Conservation (phyloP, 2,329 filamentous ascomycete genomes). For the Ophiostoma ips region DNA sequence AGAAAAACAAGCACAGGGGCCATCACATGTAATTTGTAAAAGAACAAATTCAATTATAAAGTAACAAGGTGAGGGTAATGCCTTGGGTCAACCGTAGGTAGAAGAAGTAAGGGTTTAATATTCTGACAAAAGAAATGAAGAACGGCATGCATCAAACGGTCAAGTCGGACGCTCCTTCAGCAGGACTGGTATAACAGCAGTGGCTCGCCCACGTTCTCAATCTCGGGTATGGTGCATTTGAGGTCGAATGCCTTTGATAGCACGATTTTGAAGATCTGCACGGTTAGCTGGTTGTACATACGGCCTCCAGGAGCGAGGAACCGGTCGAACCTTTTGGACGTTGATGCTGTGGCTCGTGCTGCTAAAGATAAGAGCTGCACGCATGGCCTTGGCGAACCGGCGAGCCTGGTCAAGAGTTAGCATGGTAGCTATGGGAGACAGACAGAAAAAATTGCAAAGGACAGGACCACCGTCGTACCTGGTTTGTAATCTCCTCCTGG, state of each 20-base stretch:
- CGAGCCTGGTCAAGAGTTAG: slow-evolving; percentile 50
- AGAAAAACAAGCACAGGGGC: no score
- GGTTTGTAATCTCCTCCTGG: slow-evolving; percentile 95
- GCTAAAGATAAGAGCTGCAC: slow-evolving; percentile 92
- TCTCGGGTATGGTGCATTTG: slow-evolving; percentile 97
- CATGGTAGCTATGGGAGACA: no score
- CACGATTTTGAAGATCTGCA: slow-evolving; percentile 97
- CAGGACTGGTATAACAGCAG: slow-evolving; percentile 74
- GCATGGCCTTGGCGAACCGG: slow-evolving; percentile 96
- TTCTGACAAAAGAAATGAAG: background rate
- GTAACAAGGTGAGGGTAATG: background rate
- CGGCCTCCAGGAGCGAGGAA: background rate
- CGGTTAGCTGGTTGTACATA: background rate
- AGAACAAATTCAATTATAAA: background rate
- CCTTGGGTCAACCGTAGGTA: background rate
- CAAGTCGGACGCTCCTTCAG: slow-evolving; percentile 14
- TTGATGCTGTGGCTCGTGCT: slow-evolving; percentile 99
- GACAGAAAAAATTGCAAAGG: background rate
- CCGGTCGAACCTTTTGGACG: slow-evolving; percentile 85
- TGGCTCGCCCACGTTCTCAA: slow-evolving; percentile 94
- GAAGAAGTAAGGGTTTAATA: background rate
- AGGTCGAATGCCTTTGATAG: slow-evolving; percentile 96
- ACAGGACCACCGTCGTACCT: slow-evolving; percentile 48
- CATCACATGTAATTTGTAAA: no score
- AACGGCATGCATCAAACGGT: background rate